These are phyloP conservation scores for Leucaena leucocephala DNA, from an alignment of 306 rosid species.

Conservation along the genomic window DNA sequence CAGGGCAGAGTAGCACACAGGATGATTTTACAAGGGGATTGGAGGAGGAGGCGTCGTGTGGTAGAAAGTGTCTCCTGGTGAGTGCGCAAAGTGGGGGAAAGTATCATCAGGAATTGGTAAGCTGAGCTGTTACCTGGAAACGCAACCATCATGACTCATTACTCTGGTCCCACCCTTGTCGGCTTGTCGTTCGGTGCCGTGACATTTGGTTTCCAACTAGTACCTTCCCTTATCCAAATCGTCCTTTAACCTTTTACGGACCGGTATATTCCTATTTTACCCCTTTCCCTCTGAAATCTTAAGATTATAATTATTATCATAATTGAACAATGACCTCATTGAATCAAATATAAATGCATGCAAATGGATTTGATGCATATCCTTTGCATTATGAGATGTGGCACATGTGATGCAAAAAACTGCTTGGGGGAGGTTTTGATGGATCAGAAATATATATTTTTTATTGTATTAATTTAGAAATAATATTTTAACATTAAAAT, in stretches of 20 bases:
- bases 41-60: not conserved
- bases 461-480: too few species aligned
- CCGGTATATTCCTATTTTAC: not conserved
- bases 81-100: not conserved
- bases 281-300: not conserved
- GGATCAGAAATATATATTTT: too few species aligned
- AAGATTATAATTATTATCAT: not conserved
- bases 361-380: too few species aligned
- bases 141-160: not conserved
- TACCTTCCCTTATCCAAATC: not conserved
- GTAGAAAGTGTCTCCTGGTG: conserved; percentile 33
- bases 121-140: conserved; percentile 8
- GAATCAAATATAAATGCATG: too few species aligned
- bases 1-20: not conserved
- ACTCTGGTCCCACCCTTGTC: conserved; percentile 58
- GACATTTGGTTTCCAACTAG: not conserved
- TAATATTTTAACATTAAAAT: too few species aligned
- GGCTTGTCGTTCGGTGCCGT: conserved; percentile 54
- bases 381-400: too few species aligned
- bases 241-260: not conserved
- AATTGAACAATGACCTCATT: too few species aligned
- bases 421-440: too few species aligned
- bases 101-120: not conserved
- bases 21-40: not conserved
- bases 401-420: too few species aligned